Evolutionary conservation across 148 eudicot genomes (phyloP), one percentile per base, ranked within the genome.

Genomic region (Polygonum maritimum): DNA sequence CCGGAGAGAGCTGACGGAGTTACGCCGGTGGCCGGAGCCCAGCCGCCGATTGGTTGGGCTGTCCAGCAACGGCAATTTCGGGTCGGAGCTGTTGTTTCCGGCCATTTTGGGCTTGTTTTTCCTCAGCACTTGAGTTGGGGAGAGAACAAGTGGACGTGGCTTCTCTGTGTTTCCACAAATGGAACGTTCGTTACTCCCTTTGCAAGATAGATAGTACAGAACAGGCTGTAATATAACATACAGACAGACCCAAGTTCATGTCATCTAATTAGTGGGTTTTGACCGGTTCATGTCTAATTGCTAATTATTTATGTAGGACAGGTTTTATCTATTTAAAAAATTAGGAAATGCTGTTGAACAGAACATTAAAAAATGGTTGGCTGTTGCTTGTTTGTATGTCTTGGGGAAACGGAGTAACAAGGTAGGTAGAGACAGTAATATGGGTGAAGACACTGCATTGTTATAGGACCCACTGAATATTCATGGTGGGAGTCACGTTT

Each of bases 1-100:
- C 12, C 87, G 84, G 19, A 94, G 77, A 7, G 96, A 81, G 76
- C 79, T 90, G 0, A 90, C 88, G 22, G 98, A 94, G 81, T 90
- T 80, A 57, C 85, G 77, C 31, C 97, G 89, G 73, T 79, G 78
- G 49, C 82, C 82, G 33, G 80, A 69, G 14, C 78, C 81, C 31
- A 80, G 77, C 77, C 73, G 76, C 45, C 74, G 52, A 31, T n/a
- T 45, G 47, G 54, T 7, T 60, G 65, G 75, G 48, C 81, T 67
- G 41, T 52, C 75, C 39, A 84, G 16, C 77, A 88, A 75, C 70
- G 84, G 83, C 45, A 77, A 71, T 44, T 74, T 81, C 13, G 76
- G 77, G 10, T 78, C 83, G 36, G 74, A 62, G 9, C 62, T 8
- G 35, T 16, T 70, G 74, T 67, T 51, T 33, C 21, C 76, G 41